These are phyloP conservation scores for Collybia mongolica DNA, from an alignment of 768 basidiomycete species.

Conservation along the genomic window DNA sequence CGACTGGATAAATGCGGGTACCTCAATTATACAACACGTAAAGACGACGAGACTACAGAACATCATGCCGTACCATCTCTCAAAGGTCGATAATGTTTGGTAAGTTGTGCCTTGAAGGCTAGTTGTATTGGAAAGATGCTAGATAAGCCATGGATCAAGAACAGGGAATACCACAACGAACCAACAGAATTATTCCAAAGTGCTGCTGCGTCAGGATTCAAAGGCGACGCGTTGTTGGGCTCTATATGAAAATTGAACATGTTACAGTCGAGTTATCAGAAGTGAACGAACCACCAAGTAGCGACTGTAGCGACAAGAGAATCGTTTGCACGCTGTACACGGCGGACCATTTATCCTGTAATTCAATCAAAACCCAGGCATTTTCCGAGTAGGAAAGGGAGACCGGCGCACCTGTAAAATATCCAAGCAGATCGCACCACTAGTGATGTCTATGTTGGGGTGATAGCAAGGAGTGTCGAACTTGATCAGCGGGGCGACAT, in stretches of 20 bases:
- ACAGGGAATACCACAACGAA: constrained; percentile 18
- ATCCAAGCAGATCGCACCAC: constrained; percentile 82
- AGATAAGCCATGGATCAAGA: constrained; percentile 6
- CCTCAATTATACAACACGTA: constrained; percentile 6
- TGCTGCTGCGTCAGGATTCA: constrained; percentile 83
- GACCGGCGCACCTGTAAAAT: constrained; percentile 65
- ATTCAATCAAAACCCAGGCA: constrained; percentile 3
- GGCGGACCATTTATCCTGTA: constrained; percentile 92
- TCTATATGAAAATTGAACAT: constrained; percentile 42
- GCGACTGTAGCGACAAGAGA: constrained; percentile 81
- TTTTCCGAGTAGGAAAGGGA: constrained; percentile 8
- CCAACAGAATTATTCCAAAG: constrained; percentile 77
- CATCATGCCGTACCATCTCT: constrained; percentile 31
- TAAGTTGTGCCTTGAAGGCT: constrained; percentile 74
- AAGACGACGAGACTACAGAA: too few species aligned
- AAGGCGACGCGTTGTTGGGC: constrained; percentile 90
- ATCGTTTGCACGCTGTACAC: constrained; percentile 92
- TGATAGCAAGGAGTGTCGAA: constrained; percentile 91
- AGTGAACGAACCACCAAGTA: constrained; percentile 76
- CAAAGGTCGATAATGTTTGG: constrained; percentile 68
- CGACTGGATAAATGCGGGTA: constrained; percentile 11
- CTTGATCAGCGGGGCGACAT: constrained; percentile 79
- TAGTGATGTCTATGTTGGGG: constrained; percentile 81
- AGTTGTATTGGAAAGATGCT: neutral
- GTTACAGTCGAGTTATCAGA: constrained; percentile 7